Conservation (phyloP, 352 stramenopile species). For the Phytophthora tubulina region DNA sequence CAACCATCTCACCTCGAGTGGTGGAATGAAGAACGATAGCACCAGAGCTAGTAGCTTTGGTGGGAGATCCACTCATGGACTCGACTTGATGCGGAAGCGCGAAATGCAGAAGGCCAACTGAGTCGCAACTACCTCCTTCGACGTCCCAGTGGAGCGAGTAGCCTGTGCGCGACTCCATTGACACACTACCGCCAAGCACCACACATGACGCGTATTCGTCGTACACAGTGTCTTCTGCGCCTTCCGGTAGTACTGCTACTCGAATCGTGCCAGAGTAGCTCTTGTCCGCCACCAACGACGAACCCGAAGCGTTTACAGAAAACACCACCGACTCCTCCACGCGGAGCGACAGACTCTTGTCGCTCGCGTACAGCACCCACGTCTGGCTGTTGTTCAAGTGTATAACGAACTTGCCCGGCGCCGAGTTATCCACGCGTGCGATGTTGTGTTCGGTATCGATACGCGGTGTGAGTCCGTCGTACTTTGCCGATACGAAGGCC, state of each 20-base stretch:
- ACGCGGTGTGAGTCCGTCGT: slow-evolving; percentile 61
- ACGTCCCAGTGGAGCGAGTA: slow-evolving; percentile 73
- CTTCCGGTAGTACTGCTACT: slow-evolving; percentile 63
- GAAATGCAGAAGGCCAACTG: slow-evolving; percentile 67
- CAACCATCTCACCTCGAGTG: slow-evolving; percentile 62
- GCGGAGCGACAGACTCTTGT: slow-evolving; percentile 49
- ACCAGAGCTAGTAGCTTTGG: slow-evolving; percentile 21
- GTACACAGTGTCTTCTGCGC: slow-evolving; percentile 49
- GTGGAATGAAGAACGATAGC: slow-evolving; percentile 62
- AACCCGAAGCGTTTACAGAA: slow-evolving; percentile 47
- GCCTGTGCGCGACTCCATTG: slow-evolving; percentile 60
- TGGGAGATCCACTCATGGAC: slow-evolving; percentile 39
- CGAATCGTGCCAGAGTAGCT: slow-evolving; percentile 63
- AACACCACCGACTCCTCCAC: slow-evolving; percentile 47
- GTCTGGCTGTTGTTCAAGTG: slow-evolving; percentile 75
- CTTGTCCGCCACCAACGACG: slow-evolving; percentile 50
- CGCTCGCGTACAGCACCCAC: slow-evolving; percentile 77
- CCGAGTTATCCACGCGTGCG: slow-evolving; percentile 45
- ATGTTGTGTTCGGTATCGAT: slow-evolving; percentile 67
- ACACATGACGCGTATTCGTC: slow-evolving; percentile 67
- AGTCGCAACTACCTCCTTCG: slow-evolving; percentile 52
- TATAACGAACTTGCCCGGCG: slow-evolving; percentile 64
- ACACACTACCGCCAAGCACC: slow-evolving; percentile 57
- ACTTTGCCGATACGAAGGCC: slow-evolving; percentile 75
- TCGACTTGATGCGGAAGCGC: slow-evolving; percentile 70